phyloP scores from a whole-genome alignment of 1,284 basidiomycete species.

The Xanthoconium separans region DNA sequence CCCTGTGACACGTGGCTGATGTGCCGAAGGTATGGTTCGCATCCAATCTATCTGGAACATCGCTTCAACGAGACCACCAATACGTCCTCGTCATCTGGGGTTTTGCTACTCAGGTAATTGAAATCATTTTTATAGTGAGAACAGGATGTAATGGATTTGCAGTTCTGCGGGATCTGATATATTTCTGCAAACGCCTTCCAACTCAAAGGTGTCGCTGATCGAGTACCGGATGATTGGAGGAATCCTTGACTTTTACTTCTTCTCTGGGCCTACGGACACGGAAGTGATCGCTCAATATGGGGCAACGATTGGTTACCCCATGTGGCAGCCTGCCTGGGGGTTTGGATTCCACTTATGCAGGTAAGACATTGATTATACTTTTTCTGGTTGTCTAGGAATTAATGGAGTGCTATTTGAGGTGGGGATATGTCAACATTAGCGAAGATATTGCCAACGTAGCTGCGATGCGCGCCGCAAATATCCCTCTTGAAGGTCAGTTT shows the following conservation, averaged over 20 bases:
- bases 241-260: constrained; percentile 68
- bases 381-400: not conserved
- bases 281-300: constrained; percentile 70
- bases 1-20: constrained; percentile 4
- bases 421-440: constrained; percentile 52
- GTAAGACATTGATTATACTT: too few species aligned
- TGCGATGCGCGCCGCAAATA: constrained; percentile 59
- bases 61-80: constrained; percentile 50
- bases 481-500: constrained; percentile 60
- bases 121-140: not conserved
- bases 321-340: constrained; percentile 67
- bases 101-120: constrained; percentile 60
- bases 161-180: constrained; percentile 64
- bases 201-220: constrained; percentile 51
- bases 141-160: not conserved
- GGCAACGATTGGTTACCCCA: constrained; percentile 56
- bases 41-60: constrained; percentile 69
- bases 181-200: constrained; percentile 54
- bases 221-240: constrained; percentile 69
- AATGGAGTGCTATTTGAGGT: constrained; percentile 34
- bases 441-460: constrained; percentile 51
- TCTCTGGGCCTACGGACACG: constrained; percentile 66
- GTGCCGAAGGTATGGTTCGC: constrained; percentile 55
- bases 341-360: constrained; percentile 70
- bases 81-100: constrained; percentile 61